Percentiles rank a stretch among this genome's conserved stretches.
Evolutionary conservation across 148 eudicot genomes (phyloP).

Genomic region (Nepenthes mirabilis): DNA sequence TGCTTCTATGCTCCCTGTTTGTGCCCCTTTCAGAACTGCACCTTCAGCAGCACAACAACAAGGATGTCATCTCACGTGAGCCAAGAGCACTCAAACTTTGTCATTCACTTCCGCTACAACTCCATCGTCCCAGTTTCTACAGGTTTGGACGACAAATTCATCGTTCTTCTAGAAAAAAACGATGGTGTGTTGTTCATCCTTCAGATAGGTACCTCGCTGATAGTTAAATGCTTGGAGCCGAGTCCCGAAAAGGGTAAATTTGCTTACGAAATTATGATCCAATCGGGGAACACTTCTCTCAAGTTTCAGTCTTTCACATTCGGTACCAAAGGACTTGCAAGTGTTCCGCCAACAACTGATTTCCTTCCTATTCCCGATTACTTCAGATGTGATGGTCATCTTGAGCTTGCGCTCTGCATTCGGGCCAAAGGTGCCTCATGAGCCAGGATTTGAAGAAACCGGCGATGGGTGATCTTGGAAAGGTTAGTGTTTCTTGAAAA

Average conservation of each 20-base stretch:
- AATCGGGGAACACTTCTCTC: constrained; percentile 26
- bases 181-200: constrained; percentile 39
- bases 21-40: constrained; percentile 39
- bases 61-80: constrained; percentile 27
- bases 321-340: too few species aligned
- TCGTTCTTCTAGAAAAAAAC: constrained; percentile 44
- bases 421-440: not conserved
- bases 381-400: constrained; percentile 19
- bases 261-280: constrained; percentile 24
- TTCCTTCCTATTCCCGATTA: constrained; percentile 4
- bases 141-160: constrained; percentile 15
- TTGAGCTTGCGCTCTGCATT: not conserved
- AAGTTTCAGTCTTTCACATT: constrained; percentile 25
- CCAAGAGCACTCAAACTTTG: constrained; percentile 28
- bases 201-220: constrained; percentile 18
- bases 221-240: constrained; percentile 21
- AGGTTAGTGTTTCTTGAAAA: too few species aligned
- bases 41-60: constrained; percentile 19
- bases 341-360: too few species aligned
- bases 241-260: constrained; percentile 21
- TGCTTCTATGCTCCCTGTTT: constrained; percentile 28
- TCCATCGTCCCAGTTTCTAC: constrained; percentile 15
- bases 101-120: constrained; percentile 25
- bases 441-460: too few species aligned
- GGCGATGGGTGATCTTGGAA: too few species aligned